These are phyloP conservation scores for Coniosporium tulheliwenetii DNA, from an alignment of 2,329 filamentous ascomycete genomes.

Conservation along the genomic window DNA sequence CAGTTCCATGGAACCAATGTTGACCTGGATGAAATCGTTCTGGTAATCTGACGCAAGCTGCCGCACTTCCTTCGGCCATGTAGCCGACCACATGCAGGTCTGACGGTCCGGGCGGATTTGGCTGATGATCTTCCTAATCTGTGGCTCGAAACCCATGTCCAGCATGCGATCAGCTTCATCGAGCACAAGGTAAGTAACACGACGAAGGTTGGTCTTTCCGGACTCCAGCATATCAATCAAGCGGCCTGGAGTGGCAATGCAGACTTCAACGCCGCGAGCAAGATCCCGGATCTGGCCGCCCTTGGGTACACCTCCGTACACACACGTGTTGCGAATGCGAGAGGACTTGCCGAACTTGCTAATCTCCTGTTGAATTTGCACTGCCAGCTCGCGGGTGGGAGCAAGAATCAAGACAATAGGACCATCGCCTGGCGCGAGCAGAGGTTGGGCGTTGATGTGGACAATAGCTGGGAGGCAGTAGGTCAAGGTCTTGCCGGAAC, in stretches of 20 bases:
- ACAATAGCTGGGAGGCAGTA: conserved; percentile 98
- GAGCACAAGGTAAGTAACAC: conserved; percentile 89
- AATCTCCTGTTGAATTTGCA: conserved; percentile 77
- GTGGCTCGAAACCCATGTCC: conserved; percentile 86
- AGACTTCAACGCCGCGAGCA: conserved; percentile 87
- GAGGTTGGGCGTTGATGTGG: conserved; percentile 97
- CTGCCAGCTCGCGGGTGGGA: conserved; percentile 83
- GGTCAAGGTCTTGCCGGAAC: conserved; percentile 96
- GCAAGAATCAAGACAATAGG: conserved; percentile 87
- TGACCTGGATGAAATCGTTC: conserved; percentile 95
- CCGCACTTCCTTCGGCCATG: conserved; percentile 97
- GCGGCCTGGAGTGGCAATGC: conserved; percentile 83
- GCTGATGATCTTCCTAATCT: conserved; percentile 83
- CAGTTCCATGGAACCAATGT: conserved; percentile 91
- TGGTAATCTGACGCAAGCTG: conserved; percentile 83
- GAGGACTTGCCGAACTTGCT: conserved; percentile 79
- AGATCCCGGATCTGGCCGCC: conserved; percentile 79
- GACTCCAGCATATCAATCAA: conserved; percentile 87
- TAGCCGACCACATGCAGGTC: conserved; percentile 87
- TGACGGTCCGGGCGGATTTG: conserved; percentile 62
- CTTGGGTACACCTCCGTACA: conserved; percentile 94
- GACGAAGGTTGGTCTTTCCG: conserved; percentile 94
- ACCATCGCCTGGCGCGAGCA: conserved; percentile 85
- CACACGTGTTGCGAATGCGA: conserved; percentile 65
- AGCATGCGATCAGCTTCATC: conserved; percentile 87